phyloP scores from a whole-genome alignment of 768 basidiomycete genomes.

The Cytidiella melzeri region DNA sequence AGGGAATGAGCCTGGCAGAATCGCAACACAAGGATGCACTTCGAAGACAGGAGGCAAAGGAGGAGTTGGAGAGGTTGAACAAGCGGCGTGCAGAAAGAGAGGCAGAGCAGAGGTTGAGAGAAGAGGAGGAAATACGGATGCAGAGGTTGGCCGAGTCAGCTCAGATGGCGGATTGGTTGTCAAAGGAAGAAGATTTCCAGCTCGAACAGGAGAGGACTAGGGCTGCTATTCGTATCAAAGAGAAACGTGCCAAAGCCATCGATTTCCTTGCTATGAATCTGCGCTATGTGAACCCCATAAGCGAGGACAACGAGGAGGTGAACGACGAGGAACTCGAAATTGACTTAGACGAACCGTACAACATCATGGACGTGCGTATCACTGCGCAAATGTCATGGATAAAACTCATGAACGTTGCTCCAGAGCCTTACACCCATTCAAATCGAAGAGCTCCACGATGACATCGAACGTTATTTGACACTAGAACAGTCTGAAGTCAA shows the following conservation, averaged over 20 bases:
- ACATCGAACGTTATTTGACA: slow-evolving; percentile 87
- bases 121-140: slow-evolving; percentile 90
- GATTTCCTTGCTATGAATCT: slow-evolving; percentile 96
- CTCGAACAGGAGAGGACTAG: slow-evolving; percentile 88
- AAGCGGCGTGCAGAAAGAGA: slow-evolving; percentile 88
- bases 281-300: slow-evolving; percentile 76
- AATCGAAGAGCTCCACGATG: slow-evolving; percentile 88
- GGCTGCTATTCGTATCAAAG: slow-evolving; percentile 90
- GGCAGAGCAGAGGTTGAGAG: slow-evolving; percentile 78
- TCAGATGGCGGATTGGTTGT: slow-evolving; percentile 97
- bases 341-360: slow-evolving; percentile 97
- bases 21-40: slow-evolving; percentile 73
- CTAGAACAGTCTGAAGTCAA: slow-evolving; percentile 81
- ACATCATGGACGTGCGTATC: slow-evolving; percentile 85
- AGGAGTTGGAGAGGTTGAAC: slow-evolving; percentile 91
- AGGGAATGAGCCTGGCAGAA: slow-evolving; percentile 75
- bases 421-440: slow-evolving; percentile 84
- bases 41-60: slow-evolving; percentile 85
- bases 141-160: slow-evolving; percentile 87
- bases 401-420: slow-evolving; percentile 5
- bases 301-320: slow-evolving; percentile 58
- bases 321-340: slow-evolving; percentile 89
- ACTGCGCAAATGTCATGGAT: not conserved
- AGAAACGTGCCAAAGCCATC: slow-evolving; percentile 97
- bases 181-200: slow-evolving; percentile 96